Evolutionary conservation across 495 filamentous ascomycete genomes (phyloP).

Genomic region (Pseudevernia furfuracea): DNA sequence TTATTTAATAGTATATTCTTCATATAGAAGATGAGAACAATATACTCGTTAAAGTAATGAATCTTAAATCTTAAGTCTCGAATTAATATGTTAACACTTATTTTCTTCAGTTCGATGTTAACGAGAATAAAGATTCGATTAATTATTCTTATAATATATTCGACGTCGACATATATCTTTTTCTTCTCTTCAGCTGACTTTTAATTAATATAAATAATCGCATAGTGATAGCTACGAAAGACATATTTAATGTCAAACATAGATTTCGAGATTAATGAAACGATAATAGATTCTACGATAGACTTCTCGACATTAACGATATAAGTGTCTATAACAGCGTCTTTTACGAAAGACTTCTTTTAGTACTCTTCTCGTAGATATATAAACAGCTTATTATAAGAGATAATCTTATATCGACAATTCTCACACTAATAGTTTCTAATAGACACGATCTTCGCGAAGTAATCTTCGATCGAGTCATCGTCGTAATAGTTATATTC

Average conservation of each 20-base stretch:
- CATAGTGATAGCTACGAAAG: background rate
- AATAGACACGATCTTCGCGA: background rate
- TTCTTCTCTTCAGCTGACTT: background rate
- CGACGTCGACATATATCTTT: background rate
- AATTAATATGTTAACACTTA: background rate
- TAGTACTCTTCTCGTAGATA: background rate
- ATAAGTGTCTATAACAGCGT: background rate
- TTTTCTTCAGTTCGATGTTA: background rate
- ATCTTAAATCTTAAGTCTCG: background rate
- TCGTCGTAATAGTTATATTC: background rate
- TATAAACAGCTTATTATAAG: constrained; percentile 5
- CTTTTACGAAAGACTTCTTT: background rate
- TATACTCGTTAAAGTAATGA: background rate
- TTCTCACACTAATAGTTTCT: background rate
- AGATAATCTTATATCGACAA: background rate
- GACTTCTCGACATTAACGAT: background rate
- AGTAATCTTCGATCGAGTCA: background rate
- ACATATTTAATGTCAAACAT: background rate
- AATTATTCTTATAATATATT: background rate
- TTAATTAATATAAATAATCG: background rate
- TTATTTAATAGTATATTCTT: background rate
- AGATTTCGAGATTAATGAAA: background rate
- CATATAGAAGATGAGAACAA: background rate
- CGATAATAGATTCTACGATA: background rate
- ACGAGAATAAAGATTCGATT: background rate